Evolutionary conservation across 805 yeast species (phyloP).

Genomic region (Candida silvatica): DNA sequence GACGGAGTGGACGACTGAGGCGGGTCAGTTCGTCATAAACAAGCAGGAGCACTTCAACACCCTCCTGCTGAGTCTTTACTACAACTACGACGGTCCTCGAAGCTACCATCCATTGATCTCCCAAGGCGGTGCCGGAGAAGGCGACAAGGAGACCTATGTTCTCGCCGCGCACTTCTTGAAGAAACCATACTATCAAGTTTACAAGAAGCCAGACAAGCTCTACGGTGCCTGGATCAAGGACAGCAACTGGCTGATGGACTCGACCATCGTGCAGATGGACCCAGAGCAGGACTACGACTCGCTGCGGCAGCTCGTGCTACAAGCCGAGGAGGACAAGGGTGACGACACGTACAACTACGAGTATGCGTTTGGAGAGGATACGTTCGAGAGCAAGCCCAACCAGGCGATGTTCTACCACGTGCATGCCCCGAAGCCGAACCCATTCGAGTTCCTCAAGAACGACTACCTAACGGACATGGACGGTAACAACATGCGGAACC

Average conservation of each 20-base stretch:
- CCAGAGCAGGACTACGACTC: slow-evolving; percentile 18
- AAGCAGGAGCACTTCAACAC: slow-evolving; percentile 50
- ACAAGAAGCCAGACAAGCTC: slow-evolving; percentile 20
- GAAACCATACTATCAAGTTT: slow-evolving; percentile 40
- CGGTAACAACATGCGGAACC: slow-evolving; percentile 14
- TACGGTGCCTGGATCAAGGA: slow-evolving; percentile 14
- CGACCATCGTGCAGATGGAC: slow-evolving; percentile 21
- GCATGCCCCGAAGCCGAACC: slow-evolving; percentile 42
- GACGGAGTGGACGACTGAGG: slow-evolving; percentile 59
- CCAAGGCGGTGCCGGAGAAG: slow-evolving; percentile 61
- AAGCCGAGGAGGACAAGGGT: neutral
- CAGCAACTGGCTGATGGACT: slow-evolving; percentile 12
- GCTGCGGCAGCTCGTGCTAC: slow-evolving; percentile 5
- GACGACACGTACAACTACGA: slow-evolving; percentile 12
- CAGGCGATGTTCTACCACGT: slow-evolving; percentile 31
- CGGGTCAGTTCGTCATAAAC: slow-evolving; percentile 55
- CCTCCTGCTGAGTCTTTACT: slow-evolving; percentile 51
- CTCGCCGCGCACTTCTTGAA: slow-evolving; percentile 49
- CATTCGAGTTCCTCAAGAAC: slow-evolving; percentile 26
- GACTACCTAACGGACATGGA: slow-evolving; percentile 13
- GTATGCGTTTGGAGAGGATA: slow-evolving; percentile 11
- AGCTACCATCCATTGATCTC: slow-evolving; percentile 50
- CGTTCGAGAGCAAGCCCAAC: slow-evolving; percentile 4
- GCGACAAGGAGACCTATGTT: slow-evolving; percentile 67
- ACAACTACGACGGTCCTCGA: slow-evolving; percentile 55